Percentiles rank a stretch among this genome's conserved stretches.
phyloP scores from a whole-genome alignment of 2,329 filamentous ascomycete genomes.

The Immersiporthe knoxdaviesiana region DNA sequence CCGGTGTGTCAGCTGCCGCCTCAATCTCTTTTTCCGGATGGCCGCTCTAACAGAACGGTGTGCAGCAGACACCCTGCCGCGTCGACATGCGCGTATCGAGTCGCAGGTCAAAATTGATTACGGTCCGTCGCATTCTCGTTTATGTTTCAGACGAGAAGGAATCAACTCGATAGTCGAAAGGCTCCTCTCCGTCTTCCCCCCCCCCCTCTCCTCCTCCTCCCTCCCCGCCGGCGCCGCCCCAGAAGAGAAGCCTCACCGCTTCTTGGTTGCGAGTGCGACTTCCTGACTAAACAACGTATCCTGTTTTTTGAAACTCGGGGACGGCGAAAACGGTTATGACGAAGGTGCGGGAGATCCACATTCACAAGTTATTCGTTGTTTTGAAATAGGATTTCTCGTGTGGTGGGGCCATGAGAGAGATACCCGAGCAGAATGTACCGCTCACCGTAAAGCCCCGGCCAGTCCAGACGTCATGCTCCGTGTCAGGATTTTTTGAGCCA shows the following conservation, averaged over 20 bases:
- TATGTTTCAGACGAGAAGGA: slow-evolving; percentile 15
- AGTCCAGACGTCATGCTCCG: slow-evolving; percentile 17
- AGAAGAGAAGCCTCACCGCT: slow-evolving; percentile 10
- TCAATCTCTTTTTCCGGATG: background rate
- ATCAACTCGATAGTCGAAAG: background rate
- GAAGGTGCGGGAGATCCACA: slow-evolving; percentile 13
- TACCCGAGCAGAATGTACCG: slow-evolving; percentile 19
- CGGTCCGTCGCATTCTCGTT: slow-evolving; percentile 15
- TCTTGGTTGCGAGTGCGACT: background rate
- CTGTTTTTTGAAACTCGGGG: slow-evolving; percentile 9
- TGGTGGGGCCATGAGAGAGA: background rate
- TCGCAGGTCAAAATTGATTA: background rate
- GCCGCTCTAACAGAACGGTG: background rate
- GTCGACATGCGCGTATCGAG: background rate
- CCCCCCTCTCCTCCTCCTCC: background rate
- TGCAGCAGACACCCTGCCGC: background rate
- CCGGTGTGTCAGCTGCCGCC: slow-evolving; percentile 5
- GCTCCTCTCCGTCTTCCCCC: background rate
- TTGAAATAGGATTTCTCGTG: slow-evolving; percentile 5
- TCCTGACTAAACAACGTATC: background rate
- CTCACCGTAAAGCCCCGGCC: slow-evolving; percentile 20
- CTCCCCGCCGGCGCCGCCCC: too few relatives aligned
- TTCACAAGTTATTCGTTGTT: slow-evolving; percentile 1
- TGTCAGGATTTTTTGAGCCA: slow-evolving; percentile 1
- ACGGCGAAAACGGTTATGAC: slow-evolving; percentile 17